These are phyloP conservation scores for Clavispora asparagi DNA, from an alignment of 805 yeast species.

Conservation along the genomic window DNA sequence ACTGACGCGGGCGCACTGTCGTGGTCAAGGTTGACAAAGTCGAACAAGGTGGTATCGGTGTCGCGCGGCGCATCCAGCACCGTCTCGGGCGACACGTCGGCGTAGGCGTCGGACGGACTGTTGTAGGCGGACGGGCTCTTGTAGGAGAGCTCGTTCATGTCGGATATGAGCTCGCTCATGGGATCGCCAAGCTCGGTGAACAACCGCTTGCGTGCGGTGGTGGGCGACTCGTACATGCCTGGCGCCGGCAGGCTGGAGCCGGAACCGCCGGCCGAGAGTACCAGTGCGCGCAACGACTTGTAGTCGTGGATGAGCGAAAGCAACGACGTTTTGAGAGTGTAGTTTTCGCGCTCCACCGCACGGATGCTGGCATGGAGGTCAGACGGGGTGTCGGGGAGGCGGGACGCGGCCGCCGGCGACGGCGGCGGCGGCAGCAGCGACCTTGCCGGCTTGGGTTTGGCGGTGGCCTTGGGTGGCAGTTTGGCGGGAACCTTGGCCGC, in stretches of 20 bases:
- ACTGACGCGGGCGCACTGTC: neutral
- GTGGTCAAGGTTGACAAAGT: constrained; percentile 23
- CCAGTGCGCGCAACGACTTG: constrained; percentile 29
- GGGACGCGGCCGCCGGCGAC: neutral
- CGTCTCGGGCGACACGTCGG: constrained; percentile 1
- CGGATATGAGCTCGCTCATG: constrained; percentile 23
- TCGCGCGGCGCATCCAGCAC: constrained; percentile 1
- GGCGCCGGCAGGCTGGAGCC: constrained; percentile 3
- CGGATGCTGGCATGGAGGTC: constrained; percentile 13
- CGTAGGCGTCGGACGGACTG: neutral
- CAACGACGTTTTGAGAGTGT: constrained; percentile 28
- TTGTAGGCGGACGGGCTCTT: constrained; percentile 7
- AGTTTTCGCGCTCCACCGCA: constrained; percentile 28
- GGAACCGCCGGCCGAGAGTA: constrained; percentile 13
- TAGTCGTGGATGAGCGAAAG: constrained; percentile 37
- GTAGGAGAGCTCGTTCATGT: constrained; percentile 25
- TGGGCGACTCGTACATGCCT: constrained; percentile 13
- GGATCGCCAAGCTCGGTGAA: constrained; percentile 12
- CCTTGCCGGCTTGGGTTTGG: neutral
- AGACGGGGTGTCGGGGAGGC: constrained; percentile 1
- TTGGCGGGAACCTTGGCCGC: neutral
- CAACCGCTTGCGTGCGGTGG: constrained; percentile 14
- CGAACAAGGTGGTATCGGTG: constrained; percentile 16
- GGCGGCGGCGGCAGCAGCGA: neutral
- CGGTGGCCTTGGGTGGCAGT: no score